A percentile compares a stretch with the other conserved stretches of the same genome.
Conservation (phyloP, 257 asterid genomes). For the Ophiorrhiza pumila region DNA sequence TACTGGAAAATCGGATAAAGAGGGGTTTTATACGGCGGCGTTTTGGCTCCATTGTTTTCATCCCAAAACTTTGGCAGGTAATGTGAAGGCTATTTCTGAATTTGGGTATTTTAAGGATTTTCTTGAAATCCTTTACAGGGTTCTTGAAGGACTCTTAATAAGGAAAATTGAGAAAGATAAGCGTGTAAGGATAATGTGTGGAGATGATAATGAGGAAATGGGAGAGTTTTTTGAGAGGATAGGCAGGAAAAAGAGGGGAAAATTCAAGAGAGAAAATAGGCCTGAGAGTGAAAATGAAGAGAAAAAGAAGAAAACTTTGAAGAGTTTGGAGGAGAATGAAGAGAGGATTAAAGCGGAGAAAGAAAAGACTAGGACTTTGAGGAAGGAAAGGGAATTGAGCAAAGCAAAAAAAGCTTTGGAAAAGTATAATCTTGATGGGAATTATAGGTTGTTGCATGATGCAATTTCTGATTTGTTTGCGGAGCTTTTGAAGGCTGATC, state of each 20-base stretch:
- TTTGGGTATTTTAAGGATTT: constrained; percentile 34
- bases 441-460: constrained; percentile 43
- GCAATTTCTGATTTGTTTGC: constrained; percentile 31
- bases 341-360: constrained; percentile 9
- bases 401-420: constrained; percentile 38
- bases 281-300: background rate
- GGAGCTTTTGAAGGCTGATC: constrained; percentile 39
- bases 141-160: constrained; percentile 22
- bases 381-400: constrained; percentile 23
- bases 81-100: constrained; percentile 20
- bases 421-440: constrained; percentile 30
- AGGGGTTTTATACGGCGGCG: constrained; percentile 25
- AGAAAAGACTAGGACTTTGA: constrained; percentile 37
- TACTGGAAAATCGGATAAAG: constrained; percentile 30
- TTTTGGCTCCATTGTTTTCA: constrained; percentile 23
- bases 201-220: constrained; percentile 6
- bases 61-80: constrained; percentile 22
- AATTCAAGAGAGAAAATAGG: background rate
- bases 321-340: constrained; percentile 20
- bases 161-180: constrained; percentile 14
- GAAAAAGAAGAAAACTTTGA: constrained; percentile 8
- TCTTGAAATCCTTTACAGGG: constrained; percentile 31
- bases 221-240: background rate
- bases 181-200: background rate
- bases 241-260: background rate